Evolutionary conservation across 768 basidiomycete genomes (phyloP).

Genomic region (Psilocybe sp.): DNA sequence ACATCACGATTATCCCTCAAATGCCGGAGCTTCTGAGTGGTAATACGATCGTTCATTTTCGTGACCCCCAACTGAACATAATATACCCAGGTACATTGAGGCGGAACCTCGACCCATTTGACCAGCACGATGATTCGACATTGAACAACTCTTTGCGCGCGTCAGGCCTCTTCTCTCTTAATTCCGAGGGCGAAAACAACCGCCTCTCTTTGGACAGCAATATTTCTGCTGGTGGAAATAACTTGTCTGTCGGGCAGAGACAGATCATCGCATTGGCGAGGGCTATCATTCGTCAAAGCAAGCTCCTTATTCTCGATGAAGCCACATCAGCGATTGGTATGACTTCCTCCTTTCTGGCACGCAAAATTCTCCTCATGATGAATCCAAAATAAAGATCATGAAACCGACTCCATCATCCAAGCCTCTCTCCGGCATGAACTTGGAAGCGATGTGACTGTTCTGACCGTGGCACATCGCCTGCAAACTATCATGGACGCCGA

Average conservation of each 20-base stretch:
- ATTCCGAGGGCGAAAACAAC: constrained; percentile 43
- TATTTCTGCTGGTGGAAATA: constrained; percentile 56
- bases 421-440: constrained; percentile 64
- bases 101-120: constrained; percentile 63
- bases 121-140: constrained; percentile 46
- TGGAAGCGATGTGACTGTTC: constrained; percentile 51
- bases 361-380: neutral
- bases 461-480: constrained; percentile 49
- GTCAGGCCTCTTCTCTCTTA: constrained; percentile 34
- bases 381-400: constrained; percentile 35
- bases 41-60: constrained; percentile 1
- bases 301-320: constrained; percentile 61
- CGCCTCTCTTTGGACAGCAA: constrained; percentile 43
- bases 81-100: constrained; percentile 46
- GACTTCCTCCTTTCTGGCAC: neutral
- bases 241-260: constrained; percentile 73
- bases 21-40: constrained; percentile 51
- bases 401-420: constrained; percentile 69
- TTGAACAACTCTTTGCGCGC: constrained; percentile 38
- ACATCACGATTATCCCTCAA: constrained; percentile 56
- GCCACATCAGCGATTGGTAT: constrained; percentile 48
- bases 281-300: constrained; percentile 54
- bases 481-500: too few relatives aligned
- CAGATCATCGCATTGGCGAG: constrained; percentile 68
- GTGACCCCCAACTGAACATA: neutral